Percentiles rank a stretch among this genome's conserved stretches.
These are phyloP conservation scores for Verticillium klebahnii DNA, from an alignment of 2,329 filamentous ascomycete species.

Conservation along the genomic window DNA sequence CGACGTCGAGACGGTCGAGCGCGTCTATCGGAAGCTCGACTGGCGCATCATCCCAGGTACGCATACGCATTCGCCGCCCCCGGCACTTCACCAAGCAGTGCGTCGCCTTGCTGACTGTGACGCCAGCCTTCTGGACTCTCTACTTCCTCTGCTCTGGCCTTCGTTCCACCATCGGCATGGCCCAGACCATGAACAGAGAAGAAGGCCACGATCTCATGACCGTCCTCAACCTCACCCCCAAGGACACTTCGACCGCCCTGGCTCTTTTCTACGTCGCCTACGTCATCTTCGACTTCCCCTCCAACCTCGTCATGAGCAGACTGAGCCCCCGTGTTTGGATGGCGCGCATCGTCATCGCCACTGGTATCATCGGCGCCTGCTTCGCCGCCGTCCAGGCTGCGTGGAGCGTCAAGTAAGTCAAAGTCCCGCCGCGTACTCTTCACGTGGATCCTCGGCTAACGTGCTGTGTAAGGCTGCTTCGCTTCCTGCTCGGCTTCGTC, in stretches of 20 bases:
- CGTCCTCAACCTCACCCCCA: constrained; percentile 63
- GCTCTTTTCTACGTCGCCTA: constrained; percentile 92
- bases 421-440: background rate
- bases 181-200: constrained; percentile 85
- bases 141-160: constrained; percentile 94
- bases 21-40: constrained; percentile 55
- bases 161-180: constrained; percentile 84
- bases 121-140: constrained; percentile 73
- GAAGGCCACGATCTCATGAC: constrained; percentile 70
- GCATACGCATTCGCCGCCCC: constrained; percentile 14
- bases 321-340: constrained; percentile 87
- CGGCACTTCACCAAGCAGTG: background rate
- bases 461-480: constrained; percentile 52
- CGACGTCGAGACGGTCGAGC: constrained; percentile 46
- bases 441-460: constrained; percentile 7
- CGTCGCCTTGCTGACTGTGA: background rate
- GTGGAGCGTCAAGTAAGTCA: constrained; percentile 73
- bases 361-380: constrained; percentile 77
- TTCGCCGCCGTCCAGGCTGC: constrained; percentile 77
- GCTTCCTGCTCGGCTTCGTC: constrained; percentile 79
- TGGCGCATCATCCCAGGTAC: constrained; percentile 54
- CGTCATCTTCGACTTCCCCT: constrained; percentile 83
- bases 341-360: constrained; percentile 83
- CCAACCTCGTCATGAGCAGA: constrained; percentile 82
- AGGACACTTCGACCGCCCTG: constrained; percentile 77